Conservation (phyloP, 805 yeast species). For the Lipomyces japonicus region DNA sequence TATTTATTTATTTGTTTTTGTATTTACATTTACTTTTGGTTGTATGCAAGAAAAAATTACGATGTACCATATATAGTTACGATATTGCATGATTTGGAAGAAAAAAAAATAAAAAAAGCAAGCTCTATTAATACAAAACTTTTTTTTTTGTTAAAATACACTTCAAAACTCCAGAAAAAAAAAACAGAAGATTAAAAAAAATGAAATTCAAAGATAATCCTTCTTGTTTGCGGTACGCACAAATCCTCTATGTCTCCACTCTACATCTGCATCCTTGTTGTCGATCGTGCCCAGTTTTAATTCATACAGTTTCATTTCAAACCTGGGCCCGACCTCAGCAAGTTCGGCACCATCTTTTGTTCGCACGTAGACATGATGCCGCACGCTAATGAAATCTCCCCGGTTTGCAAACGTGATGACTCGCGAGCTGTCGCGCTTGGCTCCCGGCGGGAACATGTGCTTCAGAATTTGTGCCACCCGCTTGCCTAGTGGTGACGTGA, state of each 20-base stretch:
- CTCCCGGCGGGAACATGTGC: constrained; percentile 96
- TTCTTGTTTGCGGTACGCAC: constrained; percentile 94
- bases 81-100: too few relatives aligned
- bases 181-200: too few relatives aligned
- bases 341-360: constrained; percentile 85
- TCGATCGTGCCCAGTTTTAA: constrained; percentile 85
- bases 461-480: constrained; percentile 76
- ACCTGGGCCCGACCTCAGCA: constrained; percentile 97
- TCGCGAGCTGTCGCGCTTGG: constrained; percentile 79
- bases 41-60: too few relatives aligned
- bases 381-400: constrained; percentile 87
- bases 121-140: too few relatives aligned
- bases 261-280: constrained; percentile 95
- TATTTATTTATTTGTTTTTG: too few relatives aligned
- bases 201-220: constrained; percentile 72
- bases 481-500: constrained; percentile 73
- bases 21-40: too few relatives aligned
- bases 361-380: constrained; percentile 91
- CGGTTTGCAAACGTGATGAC: constrained; percentile 89
- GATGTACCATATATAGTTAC: too few relatives aligned
- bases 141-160: too few relatives aligned
- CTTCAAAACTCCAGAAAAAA: too few relatives aligned
- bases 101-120: too few relatives aligned
- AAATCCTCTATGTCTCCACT: constrained; percentile 91
- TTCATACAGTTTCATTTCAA: constrained; percentile 92